These are phyloP conservation scores for Dactylorhiza incarnata DNA, from an alignment of 106 monocot species.

Conservation along the genomic window DNA sequence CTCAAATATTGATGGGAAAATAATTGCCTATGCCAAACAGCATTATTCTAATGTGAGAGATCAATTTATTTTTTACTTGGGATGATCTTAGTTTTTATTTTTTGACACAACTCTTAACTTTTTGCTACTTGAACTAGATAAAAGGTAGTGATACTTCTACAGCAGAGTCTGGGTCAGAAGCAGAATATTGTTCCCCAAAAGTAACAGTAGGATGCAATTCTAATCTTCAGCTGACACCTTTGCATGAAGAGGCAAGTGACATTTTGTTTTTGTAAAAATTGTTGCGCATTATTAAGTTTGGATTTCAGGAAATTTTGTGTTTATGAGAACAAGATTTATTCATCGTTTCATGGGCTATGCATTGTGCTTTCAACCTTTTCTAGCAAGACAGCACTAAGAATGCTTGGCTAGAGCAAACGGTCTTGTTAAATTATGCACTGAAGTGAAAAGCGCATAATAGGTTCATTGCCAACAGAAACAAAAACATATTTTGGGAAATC, in stretches of 20 bases:
- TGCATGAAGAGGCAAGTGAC: slow-evolving; percentile 21
- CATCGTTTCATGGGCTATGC: neutral
- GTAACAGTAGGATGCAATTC: neutral
- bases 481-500: neutral
- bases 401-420: neutral
- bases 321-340: neutral
- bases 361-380: neutral
- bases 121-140: slow-evolving; percentile 15
- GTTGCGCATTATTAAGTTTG: neutral
- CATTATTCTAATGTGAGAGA: slow-evolving; percentile 15
- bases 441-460: neutral
- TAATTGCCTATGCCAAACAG: slow-evolving; percentile 42
- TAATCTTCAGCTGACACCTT: slow-evolving; percentile 19
- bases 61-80: neutral
- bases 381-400: neutral
- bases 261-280: neutral
- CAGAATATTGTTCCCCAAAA: slow-evolving; percentile 18
- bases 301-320: neutral
- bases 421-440: neutral
- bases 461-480: neutral
- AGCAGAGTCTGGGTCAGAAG: slow-evolving; percentile 30
- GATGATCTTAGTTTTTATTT: neutral
- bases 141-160: slow-evolving; percentile 31
- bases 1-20: slow-evolving; percentile 36
- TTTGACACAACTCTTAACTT: neutral